Evolutionary conservation across 305 asterid species (phyloP).

Genomic region (Caryopteris hybrid): DNA sequence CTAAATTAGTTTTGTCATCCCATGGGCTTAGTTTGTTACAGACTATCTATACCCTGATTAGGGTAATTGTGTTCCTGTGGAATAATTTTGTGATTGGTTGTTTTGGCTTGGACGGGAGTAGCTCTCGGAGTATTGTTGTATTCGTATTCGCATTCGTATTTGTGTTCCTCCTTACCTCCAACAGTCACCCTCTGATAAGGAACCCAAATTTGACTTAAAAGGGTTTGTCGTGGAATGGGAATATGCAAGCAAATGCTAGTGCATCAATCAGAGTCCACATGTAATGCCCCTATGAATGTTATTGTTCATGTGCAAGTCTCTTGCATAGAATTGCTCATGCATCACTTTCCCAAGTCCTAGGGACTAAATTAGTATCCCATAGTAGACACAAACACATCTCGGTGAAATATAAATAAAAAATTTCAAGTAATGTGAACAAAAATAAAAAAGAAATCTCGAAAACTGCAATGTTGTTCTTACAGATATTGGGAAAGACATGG

Average conservation of each 20-base stretch:
- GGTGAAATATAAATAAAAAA: constrained; percentile 1
- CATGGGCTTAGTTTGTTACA: background rate
- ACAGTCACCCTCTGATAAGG: no score
- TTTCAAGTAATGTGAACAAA: background rate
- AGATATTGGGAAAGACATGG: constrained; percentile 59
- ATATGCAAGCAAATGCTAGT: background rate
- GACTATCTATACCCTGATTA: no score
- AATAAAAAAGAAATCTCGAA: background rate
- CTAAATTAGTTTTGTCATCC: background rate
- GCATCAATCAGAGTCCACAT: background rate
- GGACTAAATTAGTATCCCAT: constrained; percentile 12
- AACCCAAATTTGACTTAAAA: background rate
- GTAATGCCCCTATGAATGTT: background rate
- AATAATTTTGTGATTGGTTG: no score
- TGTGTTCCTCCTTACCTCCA: background rate
- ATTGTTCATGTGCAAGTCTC: background rate
- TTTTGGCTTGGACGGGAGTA: background rate
- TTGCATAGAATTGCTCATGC: background rate
- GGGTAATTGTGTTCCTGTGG: background rate
- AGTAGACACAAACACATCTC: constrained; percentile 10
- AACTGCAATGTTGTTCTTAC: constrained; percentile 41
- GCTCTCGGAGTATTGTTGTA: no score
- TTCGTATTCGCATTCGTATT: no score
- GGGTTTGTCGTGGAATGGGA: background rate
- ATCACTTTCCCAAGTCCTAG: background rate